These are phyloP conservation scores for Cairneyella variabilis DNA, from an alignment of 495 filamentous ascomycete genomes.

Conservation along the genomic window DNA sequence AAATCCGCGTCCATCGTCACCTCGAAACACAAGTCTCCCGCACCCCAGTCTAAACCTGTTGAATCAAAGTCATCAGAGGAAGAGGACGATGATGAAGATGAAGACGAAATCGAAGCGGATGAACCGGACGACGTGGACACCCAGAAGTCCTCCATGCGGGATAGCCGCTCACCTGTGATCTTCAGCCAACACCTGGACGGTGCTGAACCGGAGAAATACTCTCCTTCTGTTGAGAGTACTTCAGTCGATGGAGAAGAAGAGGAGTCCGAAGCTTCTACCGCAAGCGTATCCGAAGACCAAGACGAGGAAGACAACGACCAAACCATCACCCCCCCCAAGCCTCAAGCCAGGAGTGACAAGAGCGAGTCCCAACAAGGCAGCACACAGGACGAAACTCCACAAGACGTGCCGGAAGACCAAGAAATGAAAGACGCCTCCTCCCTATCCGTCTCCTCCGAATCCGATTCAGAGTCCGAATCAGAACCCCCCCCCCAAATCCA, in stretches of 20 bases:
- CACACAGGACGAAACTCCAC: not conserved
- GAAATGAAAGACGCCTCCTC: not conserved
- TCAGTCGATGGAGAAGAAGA: not conserved
- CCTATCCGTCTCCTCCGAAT: not conserved
- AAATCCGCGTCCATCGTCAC: not conserved
- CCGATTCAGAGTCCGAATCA: conserved; percentile 6
- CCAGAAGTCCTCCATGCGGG: conserved; percentile 12
- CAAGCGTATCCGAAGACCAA: conserved; percentile 5
- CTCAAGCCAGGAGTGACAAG: not conserved
- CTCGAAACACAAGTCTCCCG: not conserved
- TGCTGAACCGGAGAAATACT: not conserved
- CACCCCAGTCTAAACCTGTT: not conserved
- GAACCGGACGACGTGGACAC: conserved; percentile 10
- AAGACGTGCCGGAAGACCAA: not conserved
- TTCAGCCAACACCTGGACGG: conserved; percentile 13
- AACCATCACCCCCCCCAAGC: not conserved
- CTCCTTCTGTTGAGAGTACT: not conserved
- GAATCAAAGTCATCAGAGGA: not conserved
- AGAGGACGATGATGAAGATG: conserved; percentile 9
- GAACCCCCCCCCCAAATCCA: not conserved
- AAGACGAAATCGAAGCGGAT: conserved; percentile 4
- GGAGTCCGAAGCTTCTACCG: not conserved
- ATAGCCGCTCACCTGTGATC: conserved; percentile 24
- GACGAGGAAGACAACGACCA: not conserved
- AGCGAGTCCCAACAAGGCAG: not conserved